These are phyloP conservation scores for Gyromitra esculenta DNA, from an alignment of 2,329 filamentous ascomycete genomes.

Conservation along the genomic window DNA sequence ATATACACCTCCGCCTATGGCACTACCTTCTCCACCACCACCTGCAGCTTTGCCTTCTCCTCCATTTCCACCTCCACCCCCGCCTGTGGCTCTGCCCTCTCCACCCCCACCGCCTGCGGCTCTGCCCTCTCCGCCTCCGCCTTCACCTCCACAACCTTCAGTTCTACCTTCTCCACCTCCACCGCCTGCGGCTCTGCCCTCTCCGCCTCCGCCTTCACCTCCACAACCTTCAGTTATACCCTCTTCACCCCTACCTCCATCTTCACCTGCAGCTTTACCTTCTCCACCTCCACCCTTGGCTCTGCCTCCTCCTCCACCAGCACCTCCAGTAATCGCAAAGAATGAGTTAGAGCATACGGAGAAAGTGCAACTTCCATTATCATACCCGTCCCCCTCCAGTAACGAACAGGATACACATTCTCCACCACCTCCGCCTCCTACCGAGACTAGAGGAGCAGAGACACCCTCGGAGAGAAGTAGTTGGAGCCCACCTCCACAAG, in stretches of 20 bases:
- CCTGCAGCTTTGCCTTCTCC: not conserved
- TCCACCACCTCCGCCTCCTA: conserved; percentile 2
- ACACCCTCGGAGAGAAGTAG: conserved; percentile 13
- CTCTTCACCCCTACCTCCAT: too few species aligned
- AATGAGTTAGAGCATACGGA: not conserved
- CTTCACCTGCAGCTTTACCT: too few species aligned
- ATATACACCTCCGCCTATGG: not conserved
- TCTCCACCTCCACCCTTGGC: too few species aligned
- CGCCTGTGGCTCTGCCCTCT: not conserved
- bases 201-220: not conserved
- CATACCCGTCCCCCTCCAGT: conserved; percentile 1
- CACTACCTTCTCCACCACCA: conserved; percentile 18
- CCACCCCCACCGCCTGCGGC: not conserved
- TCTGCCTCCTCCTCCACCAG: too few species aligned
- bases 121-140: conserved; percentile 15
- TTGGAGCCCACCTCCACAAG: conserved; percentile 12
- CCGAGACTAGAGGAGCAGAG: conserved; percentile 8
- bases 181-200: not conserved
- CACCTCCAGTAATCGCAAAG: conserved; percentile 2
- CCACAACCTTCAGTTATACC: not conserved
- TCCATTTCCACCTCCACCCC: not conserved
- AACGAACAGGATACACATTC: conserved; percentile 11
- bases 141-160: not conserved
- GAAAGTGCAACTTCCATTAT: conserved; percentile 12
- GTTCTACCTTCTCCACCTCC: not conserved